A percentile compares a stretch with the other conserved stretches of the same genome.
phyloP scores from a whole-genome alignment of 352 stramenopile species.

The Blastocystis sp. region DNA sequence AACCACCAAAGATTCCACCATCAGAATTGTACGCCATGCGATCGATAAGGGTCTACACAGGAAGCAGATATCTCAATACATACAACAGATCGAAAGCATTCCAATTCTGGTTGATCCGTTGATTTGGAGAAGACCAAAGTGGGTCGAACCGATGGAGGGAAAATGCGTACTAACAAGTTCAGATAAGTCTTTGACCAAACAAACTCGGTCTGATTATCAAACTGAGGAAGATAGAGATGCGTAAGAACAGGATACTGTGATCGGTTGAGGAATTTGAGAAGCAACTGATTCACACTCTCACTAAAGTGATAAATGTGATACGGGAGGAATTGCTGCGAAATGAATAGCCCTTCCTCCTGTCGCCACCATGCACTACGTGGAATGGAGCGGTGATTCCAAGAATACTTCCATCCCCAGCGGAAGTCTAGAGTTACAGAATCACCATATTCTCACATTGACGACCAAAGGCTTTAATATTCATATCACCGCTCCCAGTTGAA shows the following conservation, averaged over 20 bases:
- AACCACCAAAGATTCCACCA: no score
- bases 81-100: not conserved
- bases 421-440: not conserved
- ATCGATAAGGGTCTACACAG: not conserved
- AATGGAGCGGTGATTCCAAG: not conserved
- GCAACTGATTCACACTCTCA: not conserved
- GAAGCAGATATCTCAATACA: not conserved
- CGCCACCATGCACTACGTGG: not conserved
- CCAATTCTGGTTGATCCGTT: not conserved
- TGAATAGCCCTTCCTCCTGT: not conserved
- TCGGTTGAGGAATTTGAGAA: not conserved
- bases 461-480: not conserved
- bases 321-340: not conserved
- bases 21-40: not conserved
- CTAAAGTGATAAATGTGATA: slow-evolving; percentile 3
- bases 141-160: not conserved
- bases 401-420: not conserved
- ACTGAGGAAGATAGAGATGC: not conserved
- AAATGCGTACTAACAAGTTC: not conserved
- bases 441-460: not conserved
- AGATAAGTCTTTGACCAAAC: slow-evolving; percentile 14
- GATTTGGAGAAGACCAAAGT: not conserved
- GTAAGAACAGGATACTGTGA: not conserved
- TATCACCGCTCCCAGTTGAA: not conserved
- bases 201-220: not conserved